Evolutionary conservation across 108 stramenopile genomes (phyloP), one percentile per base, ranked within the genome.

Genomic region (Licmophora abbreviata): DNA sequence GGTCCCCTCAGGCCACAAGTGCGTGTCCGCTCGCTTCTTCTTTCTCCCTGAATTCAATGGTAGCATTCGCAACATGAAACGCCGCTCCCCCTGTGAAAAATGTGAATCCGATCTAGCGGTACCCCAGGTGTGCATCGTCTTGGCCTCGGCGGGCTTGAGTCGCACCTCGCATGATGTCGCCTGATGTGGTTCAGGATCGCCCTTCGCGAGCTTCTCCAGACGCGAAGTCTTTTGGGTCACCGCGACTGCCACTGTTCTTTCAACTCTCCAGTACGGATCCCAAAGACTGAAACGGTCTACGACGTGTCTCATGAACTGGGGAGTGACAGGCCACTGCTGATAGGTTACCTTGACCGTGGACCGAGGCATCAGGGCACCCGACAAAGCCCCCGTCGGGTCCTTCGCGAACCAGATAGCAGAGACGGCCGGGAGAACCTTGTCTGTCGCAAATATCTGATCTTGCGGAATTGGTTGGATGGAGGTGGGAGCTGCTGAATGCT

Each of bases 1-100:
- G 12, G 82, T 84, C 38, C 84, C 84, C 23, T 61, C 74, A 3
- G 89, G 89, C 89, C 89, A 91, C 18, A 91, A 25, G 56, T 91
- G 89, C 30, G 59, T 55, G 53, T 86, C 82, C 10, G 80, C 75
- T 22, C 75, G 67, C 14, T 69, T 68, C 38, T 71, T 66, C 33
- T 38, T 47, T 6, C 59, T 47, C 2, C 60, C 59, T 20, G 55
- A 49, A 30, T 56, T 29, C 8, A 81, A 36, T 0, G 83, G 83
- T 18, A 85, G 26, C 53, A 75, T 68, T 14, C 83, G 70, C 14
- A 81, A 34, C 22, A 85, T 48, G 11, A 79, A 51, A 14, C 76
- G 57, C 7, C 44, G 22, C 33, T 85, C 79, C 0, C 68, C 71
- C 35, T 64, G 18, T 33, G 2, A 3, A 6, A 26, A 46, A 14